Evolutionary conservation across 2,329 filamentous ascomycete species (phyloP), one percentile per base, ranked within the genome.

Genomic region (Alternaria hordeiaustralica): DNA sequence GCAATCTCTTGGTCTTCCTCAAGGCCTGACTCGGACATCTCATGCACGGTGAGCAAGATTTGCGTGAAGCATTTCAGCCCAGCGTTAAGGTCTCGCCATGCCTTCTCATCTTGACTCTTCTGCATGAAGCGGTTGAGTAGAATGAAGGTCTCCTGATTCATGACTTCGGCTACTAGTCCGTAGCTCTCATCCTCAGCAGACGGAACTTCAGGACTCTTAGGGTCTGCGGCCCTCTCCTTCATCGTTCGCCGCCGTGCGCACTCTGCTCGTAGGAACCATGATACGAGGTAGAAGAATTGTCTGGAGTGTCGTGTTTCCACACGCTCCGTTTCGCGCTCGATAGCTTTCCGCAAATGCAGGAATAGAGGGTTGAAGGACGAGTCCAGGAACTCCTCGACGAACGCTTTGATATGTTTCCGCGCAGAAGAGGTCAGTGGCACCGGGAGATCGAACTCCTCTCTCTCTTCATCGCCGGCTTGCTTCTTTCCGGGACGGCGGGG

Each of bases 1-100:
- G 96, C 95, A 77, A 99, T 98, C 72, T 98, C 96, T 75, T 97
- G 92, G 70, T 99, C 93, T n/a, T 97, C 94, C 66, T 97, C 94
- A 28, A 92, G 87, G 1, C 88, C 86, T 1, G 93, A 96, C 50
- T 92, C 89, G 2, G 90, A 85, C 94, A 99, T 98, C 65, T 96
- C 93, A 73, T 97, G 94, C 3, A 98, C 91, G 0, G 94, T 97
- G 25, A 97, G 86, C 20, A 97, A 84, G 69, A 98, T 96, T 76
- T 98, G 94, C 0, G 94, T 98, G 76, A 97, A 97, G 76, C 94
- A 97, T 59, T 92, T 90, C 89, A 98, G 96, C 51, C 92, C 90
- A 1, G 95, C 91, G 59, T 94, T 92, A 15, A 98, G 81, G 71
- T 97, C 92, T 58, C 89, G 88, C 94, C 94, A 97, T 64, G 90